Base-by-base conservation (phyloP, 306 rosid genomes). In the Glycyrrhiza uralensis region DNA sequence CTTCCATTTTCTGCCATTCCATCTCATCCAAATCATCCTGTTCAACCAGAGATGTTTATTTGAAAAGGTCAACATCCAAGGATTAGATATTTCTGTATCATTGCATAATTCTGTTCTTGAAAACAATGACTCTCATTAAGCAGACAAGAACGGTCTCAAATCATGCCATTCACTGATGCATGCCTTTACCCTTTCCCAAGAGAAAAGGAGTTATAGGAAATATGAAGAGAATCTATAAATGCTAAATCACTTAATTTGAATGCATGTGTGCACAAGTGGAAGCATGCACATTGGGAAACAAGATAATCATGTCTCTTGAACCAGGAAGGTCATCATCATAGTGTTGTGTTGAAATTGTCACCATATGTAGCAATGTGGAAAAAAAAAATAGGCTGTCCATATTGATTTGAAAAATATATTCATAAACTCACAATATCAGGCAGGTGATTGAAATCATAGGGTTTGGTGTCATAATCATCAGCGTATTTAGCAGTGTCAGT, bases 11-110 rank as follows among this genome's bases (percentile, higher is more conserved):
- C 80, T 80, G 87, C 81, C 82, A 78, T 49, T 84, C 92, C 51
- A 60, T 54, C 79, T 85, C 96, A n/a, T 88, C 92, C 92, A 87
- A 71, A 82, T 85, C 89, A 77, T 95, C 96, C 97, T 91, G 82
- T 76, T 78, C 58, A 68, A 60, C 36, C 58, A 73, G 17, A 36
- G 26, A 58, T 42, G 44, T 72, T 69, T 71, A 77, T 3, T 68
- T 10, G 14, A 33, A 58, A 32, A 51, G 58, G 32, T 52, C 61
- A 59, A 30, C 19, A 17, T 11, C 8, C 22, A 66, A 14, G 26
- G 44, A 54, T 50, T 54, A 59, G 9, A 55, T 35, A 39, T 61
- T 56, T 24, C 71, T 30, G 18, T 59, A 79, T 24, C 44, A 44
- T 26, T 45, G 12, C 66, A 54, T 52, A 39, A 41, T 3, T 67